Base-by-base conservation (phyloP, 371 early-diverging fungal species). In the Mortierella sp. region DNA sequence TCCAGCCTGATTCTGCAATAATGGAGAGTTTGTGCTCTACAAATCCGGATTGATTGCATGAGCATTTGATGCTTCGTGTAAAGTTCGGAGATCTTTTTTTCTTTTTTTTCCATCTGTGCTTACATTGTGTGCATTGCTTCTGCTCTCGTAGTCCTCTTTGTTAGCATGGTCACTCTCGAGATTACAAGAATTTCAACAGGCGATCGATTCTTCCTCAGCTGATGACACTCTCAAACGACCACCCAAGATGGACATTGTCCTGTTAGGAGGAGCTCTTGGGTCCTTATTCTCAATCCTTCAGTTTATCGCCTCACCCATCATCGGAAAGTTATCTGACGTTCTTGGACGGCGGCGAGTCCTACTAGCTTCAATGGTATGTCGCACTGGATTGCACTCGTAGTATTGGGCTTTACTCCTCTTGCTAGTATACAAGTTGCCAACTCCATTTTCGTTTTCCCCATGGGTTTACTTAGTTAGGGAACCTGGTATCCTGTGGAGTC, bases 251-350 rank as follows among this genome's bases (percentile, higher is more conserved):
- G 97, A 98, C 79, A 90, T 96, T 16, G 95, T 98, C 0, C 83
- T 99, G 43, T 84, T 98, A 55, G 99, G 99, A n/a, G 99, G 99
- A 0, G 81, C 93, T 11, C 67, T 99, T 4, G 98, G 98, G 0
- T 96, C 96, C 7, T 75, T 98, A 25, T 99, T 96, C 80, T 96
- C 97, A 18, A 85, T 98, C n/a, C 85, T 98, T 47, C 99, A 98
- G 80, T 96, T 95, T 80, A 50, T 97, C 28, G 90, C 92, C 29
- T 88, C 95, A 1, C 98, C 99, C 0, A 62, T 89, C 19, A 96
- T 97, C 60, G 99, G 98, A 11, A 81, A 87, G 25, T 80, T 90
- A 19, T 90, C 93, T 15, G 98, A 99, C 79, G 79, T 81, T 45
- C 88, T 88, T 57, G 99, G 99, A 4, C 86, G 99, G 60, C 88